phyloP scores from a whole-genome alignment of 164 flowering plant species.

The Cinnamomum chago region DNA sequence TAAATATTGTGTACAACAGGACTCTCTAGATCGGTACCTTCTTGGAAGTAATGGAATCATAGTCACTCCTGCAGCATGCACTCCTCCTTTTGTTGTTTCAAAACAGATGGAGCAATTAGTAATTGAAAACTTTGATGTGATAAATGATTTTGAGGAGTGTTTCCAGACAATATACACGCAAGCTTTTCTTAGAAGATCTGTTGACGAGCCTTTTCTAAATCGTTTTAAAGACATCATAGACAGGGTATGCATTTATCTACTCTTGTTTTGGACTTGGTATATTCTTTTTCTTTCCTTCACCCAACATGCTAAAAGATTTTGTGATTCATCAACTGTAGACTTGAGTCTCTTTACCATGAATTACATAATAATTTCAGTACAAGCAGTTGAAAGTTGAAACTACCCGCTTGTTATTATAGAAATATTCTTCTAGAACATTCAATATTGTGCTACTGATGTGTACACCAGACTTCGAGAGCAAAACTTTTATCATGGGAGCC shows the following conservation, averaged over 20 bases:
- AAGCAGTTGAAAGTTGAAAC: no score
- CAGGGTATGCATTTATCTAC: constrained; percentile 32
- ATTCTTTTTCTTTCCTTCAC: background rate
- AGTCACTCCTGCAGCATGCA: constrained; percentile 16
- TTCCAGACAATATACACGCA: constrained; percentile 28
- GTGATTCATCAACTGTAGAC: background rate
- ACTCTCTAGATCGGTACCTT: constrained; percentile 52
- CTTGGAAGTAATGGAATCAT: constrained; percentile 32
- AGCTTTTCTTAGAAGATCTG: constrained; percentile 27
- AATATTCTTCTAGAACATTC: no score
- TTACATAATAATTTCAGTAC: no score
- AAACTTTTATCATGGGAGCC: no score
- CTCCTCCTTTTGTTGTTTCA: constrained; percentile 36
- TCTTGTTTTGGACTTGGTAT: background rate
- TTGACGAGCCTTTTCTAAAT: constrained; percentile 37
- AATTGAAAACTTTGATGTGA: constrained; percentile 42
- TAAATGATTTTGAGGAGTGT: constrained; percentile 44
- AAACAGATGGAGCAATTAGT: constrained; percentile 49
- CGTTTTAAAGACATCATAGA: constrained; percentile 38
- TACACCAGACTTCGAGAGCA: no score
- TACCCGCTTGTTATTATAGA: no score
- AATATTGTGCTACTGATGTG: no score
- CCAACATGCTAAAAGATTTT: background rate
- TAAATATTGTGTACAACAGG: constrained; percentile 38
- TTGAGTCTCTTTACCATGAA: background rate